Percentiles rank a stretch among this genome's conserved stretches.
phyloP scores from a whole-genome alignment of 176 grass and related monocot genomes.

The Oryza nivara region DNA sequence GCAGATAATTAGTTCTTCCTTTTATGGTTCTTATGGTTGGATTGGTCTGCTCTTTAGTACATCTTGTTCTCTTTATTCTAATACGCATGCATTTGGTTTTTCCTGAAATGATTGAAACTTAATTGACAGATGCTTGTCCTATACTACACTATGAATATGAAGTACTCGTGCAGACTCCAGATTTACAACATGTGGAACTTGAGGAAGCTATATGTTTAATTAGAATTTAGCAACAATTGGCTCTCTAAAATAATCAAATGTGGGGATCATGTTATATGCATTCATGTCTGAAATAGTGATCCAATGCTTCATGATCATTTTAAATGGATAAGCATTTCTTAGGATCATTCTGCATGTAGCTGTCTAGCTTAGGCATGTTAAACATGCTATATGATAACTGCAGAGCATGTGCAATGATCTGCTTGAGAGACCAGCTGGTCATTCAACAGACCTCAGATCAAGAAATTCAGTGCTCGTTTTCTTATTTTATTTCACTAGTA shows the following conservation, averaged over 20 bases:
- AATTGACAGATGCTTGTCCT: conserved; percentile 5
- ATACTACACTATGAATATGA: conserved; percentile 11
- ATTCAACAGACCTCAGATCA: neutral
- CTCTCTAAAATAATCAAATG: conserved; percentile 4
- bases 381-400: neutral
- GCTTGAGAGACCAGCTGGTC: conserved; percentile 3
- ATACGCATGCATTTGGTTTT: conserved; percentile 9
- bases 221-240: neutral
- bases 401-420: conserved; percentile 10
- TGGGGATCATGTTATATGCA: conserved; percentile 8
- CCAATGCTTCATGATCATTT: too few species aligned
- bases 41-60: too few species aligned
- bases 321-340: neutral
- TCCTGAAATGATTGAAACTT: conserved; percentile 16
- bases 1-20: too few species aligned
- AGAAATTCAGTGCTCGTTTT: conserved; percentile 7
- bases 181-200: conserved; percentile 10
- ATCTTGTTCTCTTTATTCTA: too few species aligned
- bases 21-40: too few species aligned
- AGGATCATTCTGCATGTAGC: neutral
- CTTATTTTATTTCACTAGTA: neutral
- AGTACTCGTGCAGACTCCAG: conserved; percentile 11
- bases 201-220: neutral
- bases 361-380: conserved; percentile 22
- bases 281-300: neutral